A percentile compares a stretch with the other conserved stretches of the same genome.
These are phyloP conservation scores for Quercus variabilis DNA, from an alignment of 306 rosid species.

Conservation along the genomic window DNA sequence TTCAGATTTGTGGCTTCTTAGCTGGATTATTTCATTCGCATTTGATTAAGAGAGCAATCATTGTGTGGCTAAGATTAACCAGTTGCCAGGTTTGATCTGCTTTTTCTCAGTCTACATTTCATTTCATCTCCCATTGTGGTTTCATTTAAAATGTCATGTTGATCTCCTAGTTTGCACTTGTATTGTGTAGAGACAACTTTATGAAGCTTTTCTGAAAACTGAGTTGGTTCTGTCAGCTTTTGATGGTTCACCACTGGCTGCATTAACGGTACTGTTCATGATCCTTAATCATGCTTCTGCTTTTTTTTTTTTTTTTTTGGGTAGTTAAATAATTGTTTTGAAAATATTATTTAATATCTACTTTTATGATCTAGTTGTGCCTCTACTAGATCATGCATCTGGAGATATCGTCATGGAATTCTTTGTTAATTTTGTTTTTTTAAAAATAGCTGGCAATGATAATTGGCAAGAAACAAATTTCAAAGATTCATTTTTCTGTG, in stretches of 20 bases:
- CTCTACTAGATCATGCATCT: background rate
- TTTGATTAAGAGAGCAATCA: too few relatives aligned
- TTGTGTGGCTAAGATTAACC: slow-evolving; percentile 83
- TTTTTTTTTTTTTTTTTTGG: background rate
- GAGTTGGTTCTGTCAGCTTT: too few relatives aligned
- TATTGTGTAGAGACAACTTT: too few relatives aligned
- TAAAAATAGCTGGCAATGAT: background rate
- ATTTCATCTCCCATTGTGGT: background rate
- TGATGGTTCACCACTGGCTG: slow-evolving; percentile 94
- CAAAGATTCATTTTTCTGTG: background rate
- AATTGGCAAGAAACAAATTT: background rate
- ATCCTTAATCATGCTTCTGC: slow-evolving; percentile 12
- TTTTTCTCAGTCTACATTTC: slow-evolving; percentile 9
- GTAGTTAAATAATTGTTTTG: background rate
- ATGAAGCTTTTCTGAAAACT: too few relatives aligned
- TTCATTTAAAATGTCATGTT: too few relatives aligned
- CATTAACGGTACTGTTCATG: slow-evolving; percentile 59
- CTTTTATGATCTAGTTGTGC: background rate
- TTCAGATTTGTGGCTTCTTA: too few relatives aligned
- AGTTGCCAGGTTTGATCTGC: slow-evolving; percentile 61
- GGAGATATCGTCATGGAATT: background rate
- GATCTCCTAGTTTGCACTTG: too few relatives aligned
- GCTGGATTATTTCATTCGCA: too few relatives aligned
- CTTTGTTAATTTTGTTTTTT: background rate
- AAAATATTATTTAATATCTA: too few relatives aligned